phyloP scores from a whole-genome alignment of 2,329 filamentous ascomycete genomes.

The Blumeria graminis region DNA sequence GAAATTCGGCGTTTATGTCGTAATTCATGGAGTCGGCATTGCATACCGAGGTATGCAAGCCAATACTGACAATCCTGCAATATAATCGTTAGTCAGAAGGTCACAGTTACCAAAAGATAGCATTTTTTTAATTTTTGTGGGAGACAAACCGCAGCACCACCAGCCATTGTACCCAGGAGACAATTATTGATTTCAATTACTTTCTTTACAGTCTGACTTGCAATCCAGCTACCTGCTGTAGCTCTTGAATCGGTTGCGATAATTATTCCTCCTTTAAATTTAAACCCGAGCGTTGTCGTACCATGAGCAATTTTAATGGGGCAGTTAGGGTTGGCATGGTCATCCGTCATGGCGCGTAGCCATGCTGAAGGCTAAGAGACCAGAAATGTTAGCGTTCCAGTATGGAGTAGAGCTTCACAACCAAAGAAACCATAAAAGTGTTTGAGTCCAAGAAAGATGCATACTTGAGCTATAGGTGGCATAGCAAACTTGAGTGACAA shows the following conservation, averaged over 20 bases:
- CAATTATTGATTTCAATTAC: slow-evolving; percentile 95
- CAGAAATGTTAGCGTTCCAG: background rate
- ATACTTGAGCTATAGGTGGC: slow-evolving; percentile 73
- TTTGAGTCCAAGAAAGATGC: slow-evolving; percentile 14
- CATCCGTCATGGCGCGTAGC: slow-evolving; percentile 91
- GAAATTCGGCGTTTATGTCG: slow-evolving; percentile 97
- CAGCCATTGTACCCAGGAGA: slow-evolving; percentile 91
- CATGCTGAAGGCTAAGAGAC: slow-evolving; percentile 54
- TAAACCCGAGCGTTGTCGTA: slow-evolving; percentile 91
- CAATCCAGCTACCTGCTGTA: slow-evolving; percentile 96
- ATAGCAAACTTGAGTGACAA: slow-evolving; percentile 86
- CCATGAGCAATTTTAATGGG: slow-evolving; percentile 99
- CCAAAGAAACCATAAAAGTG: background rate
- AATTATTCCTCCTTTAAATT: slow-evolving; percentile 95
- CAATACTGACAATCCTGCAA: slow-evolving; percentile 89
- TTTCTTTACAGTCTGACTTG: slow-evolving; percentile 98
- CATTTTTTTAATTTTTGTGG: background rate
- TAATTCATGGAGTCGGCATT: slow-evolving; percentile 96
- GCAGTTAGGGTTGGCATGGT: slow-evolving; percentile 86
- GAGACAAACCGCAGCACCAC: slow-evolving; percentile 58
- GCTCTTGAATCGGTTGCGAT: slow-evolving; percentile 94
- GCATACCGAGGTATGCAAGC: slow-evolving; percentile 96
- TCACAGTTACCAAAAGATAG: background rate
- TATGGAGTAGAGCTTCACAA: background rate
- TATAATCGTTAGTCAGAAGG: slow-evolving; percentile 2